Evolutionary conservation across 495 filamentous ascomycete genomes (phyloP), one percentile per base, ranked within the genome.

Genomic region (Chlorociboria aeruginascens): DNA sequence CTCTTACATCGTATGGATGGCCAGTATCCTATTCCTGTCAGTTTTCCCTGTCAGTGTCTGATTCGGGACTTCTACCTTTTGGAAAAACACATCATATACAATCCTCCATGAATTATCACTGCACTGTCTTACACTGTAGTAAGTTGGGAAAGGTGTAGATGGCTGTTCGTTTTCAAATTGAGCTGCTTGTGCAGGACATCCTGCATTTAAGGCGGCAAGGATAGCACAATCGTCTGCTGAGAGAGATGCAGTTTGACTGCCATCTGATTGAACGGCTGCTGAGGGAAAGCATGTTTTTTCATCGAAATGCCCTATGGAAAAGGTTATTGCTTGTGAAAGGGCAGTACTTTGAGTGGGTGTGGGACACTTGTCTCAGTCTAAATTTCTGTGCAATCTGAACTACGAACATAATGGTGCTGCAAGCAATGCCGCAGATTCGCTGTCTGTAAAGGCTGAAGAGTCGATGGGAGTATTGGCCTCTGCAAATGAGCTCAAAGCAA

Each of bases 31-130:
- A 25, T 43, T 43, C 30, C 6, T 14, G 8, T 16, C 25, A 13
- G 25, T 13, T 20, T 14, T 20, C 6, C 34, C 14, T 36, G 1
- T 11, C 14, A 2, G 14, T 2, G 6, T 2, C 6, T 14, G 34
- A 36, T 12, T 14, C 6, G 11, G 34, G 34, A n/a, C 11, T 12
- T 36, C 14, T 40, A 43, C 40, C 40, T 43, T 43, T 13, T 43
- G 40, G 17, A 43, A 43, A 13, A 43, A 43, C n/a, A 43, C 40
- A 43, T 43, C 40, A 13, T 43, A 43, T 7, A 43, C 40, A n/a
- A 43, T 43, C 30, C 40, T 43, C 40, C 40, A 43, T 25, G 40
- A 43, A 4, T 4, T 25, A 25, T 25, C 20, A 25, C 13, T 11
- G 11, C 37, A 40, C 25, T 40, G 8, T 14, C 37, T 40, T 40